Evolutionary conservation across 2,329 filamentous ascomycete species (phyloP), one percentile per base, ranked within the genome.

Genomic region (Colletotrichum gigasporum): DNA sequence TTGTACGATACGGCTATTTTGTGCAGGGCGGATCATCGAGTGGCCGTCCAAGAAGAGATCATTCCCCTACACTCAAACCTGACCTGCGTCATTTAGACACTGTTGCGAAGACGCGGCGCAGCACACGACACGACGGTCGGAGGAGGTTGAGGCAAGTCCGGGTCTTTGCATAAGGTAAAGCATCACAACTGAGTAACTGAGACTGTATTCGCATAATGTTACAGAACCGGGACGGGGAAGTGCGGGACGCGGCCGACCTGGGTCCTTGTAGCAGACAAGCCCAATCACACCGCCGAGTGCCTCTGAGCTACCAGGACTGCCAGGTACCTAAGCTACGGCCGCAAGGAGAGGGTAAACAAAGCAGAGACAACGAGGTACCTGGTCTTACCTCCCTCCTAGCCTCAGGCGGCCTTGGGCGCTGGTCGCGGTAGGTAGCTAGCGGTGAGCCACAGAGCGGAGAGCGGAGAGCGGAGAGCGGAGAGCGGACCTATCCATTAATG

Each of bases 1-100:
- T 65, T 65, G 62, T 65, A 65, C 62, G 62, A 65, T 65, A 65
- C 48, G 55, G 47, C 24, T 34, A 34, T 35, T 55, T 37, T 55
- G 56, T 50, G 56, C 50, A 45, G 35, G 50, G 42, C 56, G 32
- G 30, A 30, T 16, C 18, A 14, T n/a, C 10, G n/a, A 34, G 28
- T 35, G 24, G 56, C 39, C 55, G 39, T 24, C 22, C 9, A 18
- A 47, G 30, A 57, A 11, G 44, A 35, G 3, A 16, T 8, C 18
- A 52, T 47, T 34, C 24, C 32, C 39, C 14, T 47, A n/a, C 20
- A 16, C 6, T 6, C n/a, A 24, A 5, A 34, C 26, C 18, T 11
- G 20, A 22, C 12, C n/a, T 12, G 42, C 42, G 12, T 7, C 9
- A 5, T 9, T 37, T 24, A 12, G 18, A 20, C 24, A 22, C n/a